Base-by-base conservation (phyloP, 768 basidiomycete species). In the Mycena capillaripes region DNA sequence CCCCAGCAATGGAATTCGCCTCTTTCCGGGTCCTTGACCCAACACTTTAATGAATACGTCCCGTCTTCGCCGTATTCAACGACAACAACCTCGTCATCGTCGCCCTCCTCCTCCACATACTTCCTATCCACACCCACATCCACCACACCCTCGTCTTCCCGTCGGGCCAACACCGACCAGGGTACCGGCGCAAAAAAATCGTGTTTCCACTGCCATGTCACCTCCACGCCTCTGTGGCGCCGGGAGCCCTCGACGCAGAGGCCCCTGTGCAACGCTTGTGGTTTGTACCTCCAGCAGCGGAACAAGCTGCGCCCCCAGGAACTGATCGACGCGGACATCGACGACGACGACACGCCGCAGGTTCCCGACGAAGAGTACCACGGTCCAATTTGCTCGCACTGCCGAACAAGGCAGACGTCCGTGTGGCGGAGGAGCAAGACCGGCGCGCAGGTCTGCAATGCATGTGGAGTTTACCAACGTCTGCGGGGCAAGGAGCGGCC, bases 221-320 rank as follows among this genome's bases (percentile, higher is more conserved):
- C 68, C 21, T 58, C 53, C 19, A 73, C 72, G 14, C 72, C 72
- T 12, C 68, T 73, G 17, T 73, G 72, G 72, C 72, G 72, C 21
- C 72, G 72, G 23, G 72, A 73, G 12, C 68, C 72, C 9, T 19
- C 52, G 2, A 69, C 72, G 2, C 67, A 69, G 62, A 62, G 67
- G 1, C 61, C 72, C 10, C 63, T 73, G 1, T 73, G 72, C 63
- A 73, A 74, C 58, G 72, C 72, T 0, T 74, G 72, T n/a, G 72
- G 72, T 0, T 52, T 74, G 3, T 74, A 74, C 42, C 69, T 74
- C 16, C 68, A 70, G 40, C 72, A 74, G 52, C 68, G 72, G 10
- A 70, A 74, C n/a, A 70, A 74, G 30, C 66, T 73, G 16, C 66
- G 71, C 21, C 71, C 71, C 32, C 71, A 73, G 48, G 71, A 68